Base-by-base conservation (phyloP, 257 asterid species). In the Paraleonurus japonicus region DNA sequence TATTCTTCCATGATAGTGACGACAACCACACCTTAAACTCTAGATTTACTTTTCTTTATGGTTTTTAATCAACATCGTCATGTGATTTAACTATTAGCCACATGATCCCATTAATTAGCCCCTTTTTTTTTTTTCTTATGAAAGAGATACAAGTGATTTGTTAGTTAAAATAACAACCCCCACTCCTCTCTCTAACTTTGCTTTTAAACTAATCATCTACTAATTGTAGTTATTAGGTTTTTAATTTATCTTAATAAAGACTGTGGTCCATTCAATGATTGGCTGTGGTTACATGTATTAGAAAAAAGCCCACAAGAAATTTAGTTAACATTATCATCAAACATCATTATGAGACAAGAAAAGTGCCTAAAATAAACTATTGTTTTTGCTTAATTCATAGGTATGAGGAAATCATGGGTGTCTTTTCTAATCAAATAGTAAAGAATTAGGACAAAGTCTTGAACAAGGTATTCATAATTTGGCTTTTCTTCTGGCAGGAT, bases 361-460 rank as follows among this genome's bases (percentile, higher is more conserved):
- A 76, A 45, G 69, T 66, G 65, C 15, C 35, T 17, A 64, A 73
- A 33, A 65, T 67, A 67, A 76, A 27, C 5, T 78, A 11, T 48
- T 19, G n/a, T 75, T 51, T 19, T 75, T 47, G 74, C 67, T 67
- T 53, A 53, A 53, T 20, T 70, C 78, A 63, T 35, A 78, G 83
- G 85, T 71, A 75, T 81, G 85, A 75, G 82, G 81, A 87, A 81
- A 81, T 79, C 81, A 77, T 86, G 88, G 86, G 64, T 83, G 89
- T 81, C 86, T 70, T 86, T 85, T 81, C 53, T 73, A 74, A 81
- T 81, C 75, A 61, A 65, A 59, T 65, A 71, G 53, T 75, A 78
- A 83, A 66, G 39, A 65, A 82, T 70, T 81, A 73, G 65, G 70
- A 43, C 23, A 67, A 39, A 71, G 74, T 77, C 70, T 37, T 61